A percentile compares a stretch with the other conserved stretches of the same genome.
phyloP scores from a whole-genome alignment of 768 basidiomycete genomes.

The Ramaria sp. region DNA sequence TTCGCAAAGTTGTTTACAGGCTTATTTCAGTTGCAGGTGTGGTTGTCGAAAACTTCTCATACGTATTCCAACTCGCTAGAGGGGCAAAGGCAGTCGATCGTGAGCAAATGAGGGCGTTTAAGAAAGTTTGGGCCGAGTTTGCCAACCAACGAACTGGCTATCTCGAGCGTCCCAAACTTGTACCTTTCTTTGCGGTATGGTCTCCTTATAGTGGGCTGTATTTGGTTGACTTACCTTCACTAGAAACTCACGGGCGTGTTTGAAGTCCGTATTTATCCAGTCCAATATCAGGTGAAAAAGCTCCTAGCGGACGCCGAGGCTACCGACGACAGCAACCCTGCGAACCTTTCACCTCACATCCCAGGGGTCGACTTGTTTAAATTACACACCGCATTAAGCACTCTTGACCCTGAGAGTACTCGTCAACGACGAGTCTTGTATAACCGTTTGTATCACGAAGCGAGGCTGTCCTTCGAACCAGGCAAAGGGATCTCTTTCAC shows the following conservation, averaged over 20 bases:
- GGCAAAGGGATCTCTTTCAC: conserved; percentile 84
- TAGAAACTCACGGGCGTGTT: conserved; percentile 81
- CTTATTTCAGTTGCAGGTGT: conserved; percentile 42
- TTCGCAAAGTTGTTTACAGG: background rate
- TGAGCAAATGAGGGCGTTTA: conserved; percentile 89
- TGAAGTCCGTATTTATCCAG: conserved; percentile 77
- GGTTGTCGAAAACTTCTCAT: conserved; percentile 91
- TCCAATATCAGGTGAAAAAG: conserved; percentile 48
- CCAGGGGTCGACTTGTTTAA: conserved; percentile 53
- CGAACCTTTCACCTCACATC: conserved; percentile 23
- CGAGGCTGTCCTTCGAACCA: conserved; percentile 56
- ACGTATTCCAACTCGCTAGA: conserved; percentile 82
- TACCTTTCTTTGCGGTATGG: conserved; percentile 75
- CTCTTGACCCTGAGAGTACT: conserved; percentile 55
- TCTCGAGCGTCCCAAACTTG: conserved; percentile 57
- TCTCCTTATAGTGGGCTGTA: background rate
- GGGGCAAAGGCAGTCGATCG: conserved; percentile 76
- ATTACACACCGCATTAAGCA: conserved; percentile 44
- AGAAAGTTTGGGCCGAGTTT: conserved; percentile 86
- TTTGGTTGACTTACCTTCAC: background rate
- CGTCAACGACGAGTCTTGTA: conserved; percentile 60
- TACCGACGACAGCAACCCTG: conserved; percentile 18
- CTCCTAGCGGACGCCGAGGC: conserved; percentile 39
- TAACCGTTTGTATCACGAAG: conserved; percentile 79
- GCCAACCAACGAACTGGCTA: conserved; percentile 71